These are phyloP conservation scores for Malus orientalis DNA, from an alignment of 306 rosid genomes.

Conservation along the genomic window DNA sequence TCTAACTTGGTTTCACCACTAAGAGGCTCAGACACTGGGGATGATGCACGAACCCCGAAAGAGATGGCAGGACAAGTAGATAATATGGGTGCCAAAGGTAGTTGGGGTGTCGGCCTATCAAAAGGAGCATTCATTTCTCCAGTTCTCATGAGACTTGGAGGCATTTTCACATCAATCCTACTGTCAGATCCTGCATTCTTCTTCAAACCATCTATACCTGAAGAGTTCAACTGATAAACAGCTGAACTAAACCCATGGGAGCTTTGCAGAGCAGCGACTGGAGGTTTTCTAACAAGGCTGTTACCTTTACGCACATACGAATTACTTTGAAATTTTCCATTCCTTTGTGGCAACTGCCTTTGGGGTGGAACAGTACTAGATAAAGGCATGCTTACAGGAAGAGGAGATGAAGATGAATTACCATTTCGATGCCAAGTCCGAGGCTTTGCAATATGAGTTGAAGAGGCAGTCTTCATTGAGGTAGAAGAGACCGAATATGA, in stretches of 20 bases:
- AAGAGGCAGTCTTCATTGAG: slow-evolving; percentile 39
- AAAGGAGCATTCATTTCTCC: slow-evolving; percentile 26
- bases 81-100: slow-evolving; percentile 22
- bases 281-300: slow-evolving; percentile 71
- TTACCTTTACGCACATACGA: slow-evolving; percentile 92
- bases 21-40: slow-evolving; percentile 34
- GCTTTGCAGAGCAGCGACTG: slow-evolving; percentile 40
- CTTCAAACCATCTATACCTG: slow-evolving; percentile 34
- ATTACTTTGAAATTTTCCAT: slow-evolving; percentile 46
- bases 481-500: slow-evolving; percentile 23
- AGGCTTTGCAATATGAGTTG: slow-evolving; percentile 40
- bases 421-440: slow-evolving; percentile 66
- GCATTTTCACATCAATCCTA: slow-evolving; percentile 32
- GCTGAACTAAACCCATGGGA: slow-evolving; percentile 27
- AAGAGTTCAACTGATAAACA: slow-evolving; percentile 28
- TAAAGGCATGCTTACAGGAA: slow-evolving; percentile 29
- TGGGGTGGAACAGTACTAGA: slow-evolving; percentile 34
- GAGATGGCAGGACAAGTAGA: slow-evolving; percentile 7
- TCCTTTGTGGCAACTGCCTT: slow-evolving; percentile 37
- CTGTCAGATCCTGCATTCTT: slow-evolving; percentile 32
- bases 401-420: slow-evolving; percentile 25
- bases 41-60: slow-evolving; percentile 31
- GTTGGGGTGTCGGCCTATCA: slow-evolving; percentile 39
- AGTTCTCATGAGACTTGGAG: slow-evolving; percentile 20
- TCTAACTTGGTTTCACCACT: slow-evolving; percentile 39